Evolutionary conservation across 2,329 filamentous ascomycete species (phyloP).

Genomic region (Teratosphaeria viscida): DNA sequence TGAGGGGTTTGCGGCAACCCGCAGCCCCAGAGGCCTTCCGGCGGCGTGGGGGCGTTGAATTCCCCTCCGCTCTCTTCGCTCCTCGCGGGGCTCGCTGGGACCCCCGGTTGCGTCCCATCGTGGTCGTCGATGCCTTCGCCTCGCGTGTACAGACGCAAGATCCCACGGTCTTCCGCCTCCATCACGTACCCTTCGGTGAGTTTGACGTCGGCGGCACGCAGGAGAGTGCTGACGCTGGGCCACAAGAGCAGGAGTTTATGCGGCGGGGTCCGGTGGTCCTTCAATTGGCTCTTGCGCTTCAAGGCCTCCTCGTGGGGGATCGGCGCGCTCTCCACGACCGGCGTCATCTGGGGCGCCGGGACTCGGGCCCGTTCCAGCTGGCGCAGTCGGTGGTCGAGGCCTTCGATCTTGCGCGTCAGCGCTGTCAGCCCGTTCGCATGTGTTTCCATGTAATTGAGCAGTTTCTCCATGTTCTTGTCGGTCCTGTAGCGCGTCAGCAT

Average conservation of each 20-base stretch:
- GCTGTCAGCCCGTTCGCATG: slow-evolving; percentile 22
- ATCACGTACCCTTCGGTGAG: slow-evolving; percentile 26
- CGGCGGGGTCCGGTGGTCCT: slow-evolving; percentile 83
- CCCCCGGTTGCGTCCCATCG: slow-evolving; percentile 23
- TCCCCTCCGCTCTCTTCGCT: slow-evolving; percentile 28
- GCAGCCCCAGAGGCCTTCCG: slow-evolving; percentile 44
- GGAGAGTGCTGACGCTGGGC: slow-evolving; percentile 36
- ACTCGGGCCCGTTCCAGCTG: slow-evolving; percentile 13
- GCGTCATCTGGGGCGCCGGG: background rate
- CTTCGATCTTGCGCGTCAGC: slow-evolving; percentile 16
- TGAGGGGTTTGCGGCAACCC: slow-evolving; percentile 27
- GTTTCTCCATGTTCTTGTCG: slow-evolving; percentile 39
- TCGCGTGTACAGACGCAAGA: slow-evolving; percentile 26
- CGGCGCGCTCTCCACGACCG: background rate
- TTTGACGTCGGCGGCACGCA: slow-evolving; percentile 17
- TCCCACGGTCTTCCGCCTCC: slow-evolving; percentile 27
- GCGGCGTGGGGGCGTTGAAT: slow-evolving; percentile 27
- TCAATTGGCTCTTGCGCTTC: slow-evolving; percentile 54
- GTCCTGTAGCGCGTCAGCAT: slow-evolving; percentile 31
- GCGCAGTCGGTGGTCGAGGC: slow-evolving; percentile 16
- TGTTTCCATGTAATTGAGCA: slow-evolving; percentile 34
- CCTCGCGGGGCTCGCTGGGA: slow-evolving; percentile 29
- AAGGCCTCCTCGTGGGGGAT: background rate
- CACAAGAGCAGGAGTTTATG: slow-evolving; percentile 63
- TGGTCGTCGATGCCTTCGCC: slow-evolving; percentile 30